Evolutionary conservation across 1,284 basidiomycete genomes (phyloP).

Genomic region (Chalciporus sp.): DNA sequence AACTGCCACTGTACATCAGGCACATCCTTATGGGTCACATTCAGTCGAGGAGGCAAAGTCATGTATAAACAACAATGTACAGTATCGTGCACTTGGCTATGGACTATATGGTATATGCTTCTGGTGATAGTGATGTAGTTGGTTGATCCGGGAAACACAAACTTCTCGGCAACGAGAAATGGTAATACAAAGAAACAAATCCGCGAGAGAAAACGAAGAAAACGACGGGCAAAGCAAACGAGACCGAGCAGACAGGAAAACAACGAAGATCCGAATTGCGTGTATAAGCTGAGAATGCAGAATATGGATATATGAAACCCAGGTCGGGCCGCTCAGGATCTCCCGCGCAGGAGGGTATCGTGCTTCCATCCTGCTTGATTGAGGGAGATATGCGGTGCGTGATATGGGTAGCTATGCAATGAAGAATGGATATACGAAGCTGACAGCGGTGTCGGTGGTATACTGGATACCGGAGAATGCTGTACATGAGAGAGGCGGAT

Average conservation of each 20-base stretch:
- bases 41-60: slow-evolving; percentile 4
- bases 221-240: slow-evolving; percentile 8
- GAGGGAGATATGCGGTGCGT: slow-evolving; percentile 35
- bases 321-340: slow-evolving; percentile 22
- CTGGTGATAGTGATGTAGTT: slow-evolving; percentile 31
- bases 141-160: slow-evolving; percentile 3
- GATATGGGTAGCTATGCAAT: slow-evolving; percentile 39
- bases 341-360: slow-evolving; percentile 30
- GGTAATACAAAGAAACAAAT: slow-evolving; percentile 29
- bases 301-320: background rate
- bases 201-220: slow-evolving; percentile 14
- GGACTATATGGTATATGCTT: slow-evolving; percentile 39
- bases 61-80: slow-evolving; percentile 38
- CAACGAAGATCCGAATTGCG: slow-evolving; percentile 3
- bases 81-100: slow-evolving; percentile 33
- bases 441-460: slow-evolving; percentile 28
- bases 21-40: slow-evolving; percentile 17
- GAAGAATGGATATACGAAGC: slow-evolving; percentile 45
- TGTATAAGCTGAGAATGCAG: background rate
- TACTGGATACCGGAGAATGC: slow-evolving; percentile 37
- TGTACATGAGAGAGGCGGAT: slow-evolving; percentile 35
- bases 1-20: slow-evolving; percentile 25
- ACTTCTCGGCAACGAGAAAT: slow-evolving; percentile 10
- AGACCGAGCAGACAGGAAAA: slow-evolving; percentile 6
- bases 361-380: slow-evolving; percentile 32